Conservation (phyloP, 1,284 basidiomycete species). For the Boletus smithii region DNA sequence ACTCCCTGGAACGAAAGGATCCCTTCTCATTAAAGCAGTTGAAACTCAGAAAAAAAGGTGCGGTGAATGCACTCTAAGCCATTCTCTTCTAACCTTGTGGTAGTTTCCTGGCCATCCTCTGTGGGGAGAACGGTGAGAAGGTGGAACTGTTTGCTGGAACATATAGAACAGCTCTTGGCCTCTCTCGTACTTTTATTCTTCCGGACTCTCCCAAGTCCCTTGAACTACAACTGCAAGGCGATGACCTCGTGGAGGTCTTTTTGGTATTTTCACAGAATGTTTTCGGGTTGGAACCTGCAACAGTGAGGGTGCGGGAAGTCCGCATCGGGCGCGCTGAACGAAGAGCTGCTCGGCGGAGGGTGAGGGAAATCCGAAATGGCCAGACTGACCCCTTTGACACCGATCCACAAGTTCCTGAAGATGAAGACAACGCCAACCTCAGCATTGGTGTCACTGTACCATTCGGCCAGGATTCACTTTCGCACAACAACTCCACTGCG, state of each 20-base stretch:
- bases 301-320: slow-evolving; percentile 86
- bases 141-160: slow-evolving; percentile 87
- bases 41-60: slow-evolving; percentile 86
- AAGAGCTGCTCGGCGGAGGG: slow-evolving; percentile 72
- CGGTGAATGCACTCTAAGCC: slow-evolving; percentile 9
- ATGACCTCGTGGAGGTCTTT: slow-evolving; percentile 85
- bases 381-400: slow-evolving; percentile 43
- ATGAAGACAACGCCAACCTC: slow-evolving; percentile 61
- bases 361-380: slow-evolving; percentile 58
- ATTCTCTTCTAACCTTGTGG: slow-evolving; percentile 7
- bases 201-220: slow-evolving; percentile 83
- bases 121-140: slow-evolving; percentile 89
- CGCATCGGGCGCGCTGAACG: slow-evolving; percentile 83
- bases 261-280: slow-evolving; percentile 85
- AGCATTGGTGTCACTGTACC: slow-evolving; percentile 57
- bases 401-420: slow-evolving; percentile 44
- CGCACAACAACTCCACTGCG: slow-evolving; percentile 25
- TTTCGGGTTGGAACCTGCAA: slow-evolving; percentile 85
- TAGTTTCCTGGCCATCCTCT: slow-evolving; percentile 84
- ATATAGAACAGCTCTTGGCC: slow-evolving; percentile 72
- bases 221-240: slow-evolving; percentile 85
- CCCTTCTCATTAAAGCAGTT: slow-evolving; percentile 76
- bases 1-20: slow-evolving; percentile 83
- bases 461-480: slow-evolving; percentile 28
- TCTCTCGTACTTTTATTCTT: slow-evolving; percentile 82